Evolutionary conservation across 208 protist species (phyloP), one percentile per base, ranked within the genome.

Genomic region (Acanthamoeba castellanii): DNA sequence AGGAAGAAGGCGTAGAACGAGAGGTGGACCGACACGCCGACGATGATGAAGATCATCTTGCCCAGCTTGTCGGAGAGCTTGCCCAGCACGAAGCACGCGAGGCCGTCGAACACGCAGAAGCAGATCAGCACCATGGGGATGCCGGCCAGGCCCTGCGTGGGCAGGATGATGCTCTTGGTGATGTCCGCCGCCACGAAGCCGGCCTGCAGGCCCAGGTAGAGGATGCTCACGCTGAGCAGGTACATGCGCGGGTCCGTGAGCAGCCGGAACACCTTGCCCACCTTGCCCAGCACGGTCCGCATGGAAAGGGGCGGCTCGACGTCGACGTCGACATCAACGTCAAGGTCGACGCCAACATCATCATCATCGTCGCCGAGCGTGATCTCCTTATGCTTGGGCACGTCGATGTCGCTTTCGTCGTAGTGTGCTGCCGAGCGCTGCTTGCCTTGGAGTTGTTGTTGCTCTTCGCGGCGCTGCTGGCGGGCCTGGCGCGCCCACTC

Each of bases 1-100:
- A 88, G 78, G 78, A 64, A 88, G 47, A 61, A 88, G 78, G n/a
- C n/a, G 47, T 37, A 59, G 52, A 88, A 88, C 37, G 52, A 25
- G 25, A 50, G 25, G 52, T 88, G 78, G 42, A 25, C 18, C 9
- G 22, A 8, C 52, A 88, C 34, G 34, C 78, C 78, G 22, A 88
- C 78, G 45, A 61, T 34, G n/a, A 88, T 25, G 47, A 88, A 30
- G n/a, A 88, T 8, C 52, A 52, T 61, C 52, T 88, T 88, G 34
- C 78, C 78, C 45, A 88, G 47, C 47, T 34, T 25, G 78, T 88
- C 78, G 16, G 78, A 52, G 20, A 88, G 47, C 16, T 59, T 52
- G 34, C 78, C 78, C 47, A 88, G 20, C 27, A 88, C 16, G n/a
- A 88, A 52, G 78, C 45, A 64, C 16, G 16, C 78, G 52, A 88